These are phyloP conservation scores for Dianthus caryophyllus DNA, from an alignment of 148 eudicot genomes.

Conservation along the genomic window DNA sequence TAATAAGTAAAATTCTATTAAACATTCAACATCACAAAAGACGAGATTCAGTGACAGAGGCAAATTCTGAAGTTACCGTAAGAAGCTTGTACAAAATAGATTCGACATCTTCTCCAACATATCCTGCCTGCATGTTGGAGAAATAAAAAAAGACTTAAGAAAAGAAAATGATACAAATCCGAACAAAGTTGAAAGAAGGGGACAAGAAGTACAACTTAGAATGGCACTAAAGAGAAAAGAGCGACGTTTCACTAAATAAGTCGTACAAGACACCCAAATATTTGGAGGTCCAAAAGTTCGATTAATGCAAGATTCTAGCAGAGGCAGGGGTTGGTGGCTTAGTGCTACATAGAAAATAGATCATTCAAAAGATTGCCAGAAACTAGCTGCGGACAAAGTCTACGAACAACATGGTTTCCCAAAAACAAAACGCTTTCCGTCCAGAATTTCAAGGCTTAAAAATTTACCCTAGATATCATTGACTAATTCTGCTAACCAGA, in stretches of 20 bases:
- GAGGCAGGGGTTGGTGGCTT: not conserved
- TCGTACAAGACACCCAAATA: not conserved
- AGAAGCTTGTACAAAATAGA: constrained; percentile 88
- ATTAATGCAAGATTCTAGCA: not conserved
- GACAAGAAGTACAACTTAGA: not conserved
- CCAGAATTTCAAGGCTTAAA: not conserved
- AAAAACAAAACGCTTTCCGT: no score
- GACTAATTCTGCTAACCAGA: not conserved
- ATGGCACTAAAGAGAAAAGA: not conserved
- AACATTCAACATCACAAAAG: not conserved
- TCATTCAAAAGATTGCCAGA: not conserved
- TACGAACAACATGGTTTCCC: not conserved
- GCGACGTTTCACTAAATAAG: not conserved
- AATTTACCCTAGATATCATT: not conserved
- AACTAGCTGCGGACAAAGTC: not conserved
- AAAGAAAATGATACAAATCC: constrained; percentile 5
- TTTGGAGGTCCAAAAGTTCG: not conserved
- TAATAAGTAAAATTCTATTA: not conserved
- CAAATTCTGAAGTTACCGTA: constrained; percentile 37
- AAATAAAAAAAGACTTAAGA: not conserved
- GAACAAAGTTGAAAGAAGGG: not conserved
- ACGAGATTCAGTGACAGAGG: not conserved
- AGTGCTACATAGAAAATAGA: not conserved
- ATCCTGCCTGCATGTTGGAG: constrained; percentile 68
- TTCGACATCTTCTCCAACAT: constrained; percentile 95